Evolutionary conservation across 305 asterid genomes (phyloP), one percentile per base, ranked within the genome.

Genomic region (Striga hermonthica): DNA sequence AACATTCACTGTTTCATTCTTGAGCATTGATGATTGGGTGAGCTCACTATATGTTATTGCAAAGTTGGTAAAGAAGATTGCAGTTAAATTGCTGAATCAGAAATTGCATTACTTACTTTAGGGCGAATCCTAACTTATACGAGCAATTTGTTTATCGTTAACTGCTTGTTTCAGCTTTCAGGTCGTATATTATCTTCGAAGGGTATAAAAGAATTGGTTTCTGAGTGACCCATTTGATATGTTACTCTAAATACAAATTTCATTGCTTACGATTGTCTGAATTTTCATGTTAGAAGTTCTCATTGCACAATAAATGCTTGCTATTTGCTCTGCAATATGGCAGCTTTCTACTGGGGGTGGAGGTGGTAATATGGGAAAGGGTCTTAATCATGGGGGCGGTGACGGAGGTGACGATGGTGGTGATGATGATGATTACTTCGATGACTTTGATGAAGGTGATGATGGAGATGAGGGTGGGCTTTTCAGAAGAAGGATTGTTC

Each of bases 401-500:
- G 98, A 90, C 76, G 99, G 99, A 10, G 97, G 96, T 8, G 99
- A 88, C 68, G 99, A 84, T 75, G 95, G 83, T 50, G 99, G 95
- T 14, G 99, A 94, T 76, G 99, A 94, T 74, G 99, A 94, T 50
- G 95, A 92, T 79, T 94, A 94, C 89, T 86, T 90, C 38, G 97
- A 94, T 67, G 76, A 94, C 73, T 94, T 94, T 74, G 99, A 94
- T 45, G 99, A 94, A 80, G 99, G 86, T 38, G 96, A 94, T 66
- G 99, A 91, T n/a, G 98, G 99, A 71, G 97, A 90, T 10, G 97
- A 94, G 45, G 97, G 95, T 72, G 99, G 99, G 55, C 82, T 84
- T 11, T 94, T 94, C 75, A 84, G 99, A 83, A 78, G 95, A 67
- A 86, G 99, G 60, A 80, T 90, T 71, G 62, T 90, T 61, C 75